These are phyloP conservation scores for Sugiyamaella boreocaroliniensis DNA, from an alignment of 805 yeast genomes.

Conservation along the genomic window DNA sequence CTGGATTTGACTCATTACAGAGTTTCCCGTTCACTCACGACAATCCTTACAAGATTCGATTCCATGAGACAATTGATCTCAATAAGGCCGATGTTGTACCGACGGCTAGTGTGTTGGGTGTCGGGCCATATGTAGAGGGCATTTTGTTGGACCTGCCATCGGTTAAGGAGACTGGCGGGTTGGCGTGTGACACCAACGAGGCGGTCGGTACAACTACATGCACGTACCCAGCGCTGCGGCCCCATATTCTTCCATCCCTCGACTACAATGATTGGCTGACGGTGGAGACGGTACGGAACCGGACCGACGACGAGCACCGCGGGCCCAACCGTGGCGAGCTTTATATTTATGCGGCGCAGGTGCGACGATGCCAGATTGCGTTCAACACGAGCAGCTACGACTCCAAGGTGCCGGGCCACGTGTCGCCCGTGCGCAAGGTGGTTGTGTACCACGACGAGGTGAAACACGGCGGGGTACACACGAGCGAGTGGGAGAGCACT, in stretches of 20 bases:
- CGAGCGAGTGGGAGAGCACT: constrained; percentile 1
- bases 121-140: constrained; percentile 41
- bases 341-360: constrained; percentile 49
- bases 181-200: constrained; percentile 29
- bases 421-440: constrained; percentile 59
- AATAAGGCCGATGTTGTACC: constrained; percentile 27
- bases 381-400: constrained; percentile 48
- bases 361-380: constrained; percentile 55
- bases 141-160: constrained; percentile 61
- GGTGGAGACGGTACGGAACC: constrained; percentile 44
- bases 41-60: constrained; percentile 67
- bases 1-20: constrained; percentile 31
- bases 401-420: constrained; percentile 23
- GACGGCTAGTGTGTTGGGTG: constrained; percentile 43
- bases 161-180: constrained; percentile 32
- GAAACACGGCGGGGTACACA: neutral
- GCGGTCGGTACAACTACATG: constrained; percentile 49
- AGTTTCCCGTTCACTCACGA: constrained; percentile 50
- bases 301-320: constrained; percentile 26
- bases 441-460: constrained; percentile 35
- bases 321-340: constrained; percentile 48
- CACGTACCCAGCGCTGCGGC: constrained; percentile 43
- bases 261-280: constrained; percentile 40
- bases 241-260: constrained; percentile 41
- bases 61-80: constrained; percentile 55